Evolutionary conservation across 1,284 basidiomycete species (phyloP).

Genomic region (Boletus calvinii): DNA sequence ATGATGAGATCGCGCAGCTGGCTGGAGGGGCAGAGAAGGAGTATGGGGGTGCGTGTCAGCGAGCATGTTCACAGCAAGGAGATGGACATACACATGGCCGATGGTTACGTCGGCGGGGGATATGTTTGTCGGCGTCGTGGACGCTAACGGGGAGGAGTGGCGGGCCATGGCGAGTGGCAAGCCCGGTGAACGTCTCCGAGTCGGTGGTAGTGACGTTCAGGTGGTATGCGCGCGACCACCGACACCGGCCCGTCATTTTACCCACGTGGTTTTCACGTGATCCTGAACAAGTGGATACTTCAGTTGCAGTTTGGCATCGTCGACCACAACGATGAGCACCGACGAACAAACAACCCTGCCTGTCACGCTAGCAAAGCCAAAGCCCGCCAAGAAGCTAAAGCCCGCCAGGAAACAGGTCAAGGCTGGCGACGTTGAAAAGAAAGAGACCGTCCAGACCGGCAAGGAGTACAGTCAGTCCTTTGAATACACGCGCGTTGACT

Average conservation of each 20-base stretch:
- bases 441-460: conserved; percentile 85
- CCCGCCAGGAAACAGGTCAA: conserved; percentile 91
- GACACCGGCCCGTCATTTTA: conserved; percentile 18
- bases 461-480: conserved; percentile 85
- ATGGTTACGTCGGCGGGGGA: conserved; percentile 55
- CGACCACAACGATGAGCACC: conserved; percentile 25
- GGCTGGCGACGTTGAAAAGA: conserved; percentile 85
- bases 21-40: conserved; percentile 38
- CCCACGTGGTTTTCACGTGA: conserved; percentile 31
- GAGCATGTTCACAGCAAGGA: neutral
- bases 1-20: conserved; percentile 75
- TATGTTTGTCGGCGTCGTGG: conserved; percentile 44
- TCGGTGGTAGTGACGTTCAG: conserved; percentile 7
- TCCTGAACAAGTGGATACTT: neutral
- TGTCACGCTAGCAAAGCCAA: conserved; percentile 16
- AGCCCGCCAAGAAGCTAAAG: conserved; percentile 57
- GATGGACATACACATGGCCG: conserved; percentile 63
- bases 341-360: conserved; percentile 18
- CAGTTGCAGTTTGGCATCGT: neutral
- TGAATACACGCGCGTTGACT: neutral
- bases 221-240: conserved; percentile 9
- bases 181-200: neutral
- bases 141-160: conserved; percentile 45
- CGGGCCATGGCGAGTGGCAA: conserved; percentile 44
- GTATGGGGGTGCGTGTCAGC: conserved; percentile 11